Conservation (phyloP, 2,329 filamentous ascomycete genomes). For the Microsporum audouinii region DNA sequence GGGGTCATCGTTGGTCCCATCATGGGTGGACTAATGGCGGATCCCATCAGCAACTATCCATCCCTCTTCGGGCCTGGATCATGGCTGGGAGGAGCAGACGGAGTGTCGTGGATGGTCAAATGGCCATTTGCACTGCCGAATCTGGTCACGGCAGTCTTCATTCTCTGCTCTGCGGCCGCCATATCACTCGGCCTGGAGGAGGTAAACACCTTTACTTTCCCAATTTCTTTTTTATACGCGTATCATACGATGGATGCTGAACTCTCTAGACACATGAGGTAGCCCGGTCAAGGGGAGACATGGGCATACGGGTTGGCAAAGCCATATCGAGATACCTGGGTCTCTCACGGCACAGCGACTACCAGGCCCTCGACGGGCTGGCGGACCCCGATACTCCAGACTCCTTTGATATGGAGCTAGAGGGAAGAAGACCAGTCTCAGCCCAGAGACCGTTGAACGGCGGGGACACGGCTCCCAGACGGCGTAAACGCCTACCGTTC, state of each 20-base stretch:
- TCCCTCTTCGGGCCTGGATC: slow-evolving; percentile 51
- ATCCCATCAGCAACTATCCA: slow-evolving; percentile 53
- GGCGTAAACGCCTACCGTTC: slow-evolving; percentile 35
- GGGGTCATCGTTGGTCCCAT: slow-evolving; percentile 50
- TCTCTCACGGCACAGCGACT: slow-evolving; percentile 21
- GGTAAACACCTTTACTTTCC: slow-evolving; percentile 24
- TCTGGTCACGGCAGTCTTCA: slow-evolving; percentile 51
- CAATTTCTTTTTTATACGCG: neutral
- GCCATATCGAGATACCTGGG: slow-evolving; percentile 22
- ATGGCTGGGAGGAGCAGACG: slow-evolving; percentile 44
- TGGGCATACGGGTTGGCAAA: slow-evolving; percentile 31
- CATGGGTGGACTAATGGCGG: slow-evolving; percentile 55
- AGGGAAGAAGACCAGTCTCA: slow-evolving; percentile 13
- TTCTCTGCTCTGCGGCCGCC: slow-evolving; percentile 43
- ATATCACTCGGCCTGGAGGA: slow-evolving; percentile 58
- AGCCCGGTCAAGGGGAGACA: slow-evolving; percentile 30
- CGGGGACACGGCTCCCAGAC: slow-evolving; percentile 19
- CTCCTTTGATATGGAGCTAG: slow-evolving; percentile 26
- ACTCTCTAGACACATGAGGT: slow-evolving; percentile 26
- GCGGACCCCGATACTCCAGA: slow-evolving; percentile 19
- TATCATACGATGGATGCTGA: neutral
- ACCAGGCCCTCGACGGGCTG: slow-evolving; percentile 25
- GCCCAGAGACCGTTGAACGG: neutral
- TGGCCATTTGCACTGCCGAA: slow-evolving; percentile 63
- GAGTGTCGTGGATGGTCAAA: slow-evolving; percentile 51